Base-by-base conservation (phyloP, 108 stramenopile species). In the Stephanodiscus minutulus region DNA sequence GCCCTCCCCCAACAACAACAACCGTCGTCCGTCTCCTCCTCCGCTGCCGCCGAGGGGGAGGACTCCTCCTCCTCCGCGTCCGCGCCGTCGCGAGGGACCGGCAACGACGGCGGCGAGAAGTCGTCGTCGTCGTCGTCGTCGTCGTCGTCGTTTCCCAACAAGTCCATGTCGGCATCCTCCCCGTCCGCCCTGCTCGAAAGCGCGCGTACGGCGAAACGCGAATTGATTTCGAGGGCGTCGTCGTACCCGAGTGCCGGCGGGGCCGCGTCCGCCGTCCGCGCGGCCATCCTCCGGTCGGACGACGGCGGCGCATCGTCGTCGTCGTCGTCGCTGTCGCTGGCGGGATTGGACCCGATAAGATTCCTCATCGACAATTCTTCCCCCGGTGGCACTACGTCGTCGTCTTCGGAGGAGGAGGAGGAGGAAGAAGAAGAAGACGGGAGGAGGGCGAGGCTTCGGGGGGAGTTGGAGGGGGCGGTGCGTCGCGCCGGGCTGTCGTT, bases 391-490 rank as follows among this genome's bases (percentile, higher is more conserved):
- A 59, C 5, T 5, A 33, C 3, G 31, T 4, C 31, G 31, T n/a
- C n/a, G n/a, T n/a, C n/a, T n/a, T n/a, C n/a, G n/a, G n/a, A n/a
- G n/a, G n/a, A n/a, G n/a, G n/a, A n/a, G n/a, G n/a, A n/a, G n/a
- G n/a, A n/a, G n/a, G n/a, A n/a, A n/a, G n/a, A n/a, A n/a, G n/a
- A n/a, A n/a, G n/a, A n/a, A n/a, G n/a, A n/a, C n/a, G n/a, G n/a
- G n/a, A n/a, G n/a, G n/a, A n/a, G 47, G 57, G n/a, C 37, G 4
- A 31, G 55, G 31, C 27, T 56, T 24, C 29, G 8, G 1, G 21
- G n/a, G 43, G 55, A 70, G 9, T 46, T 70, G 56, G 68, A 70
- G 59, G 11, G 24, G n/a, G 39, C 68, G 20, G 4, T 70, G 4
- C 44, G 57, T 1, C 21, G 46, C 8, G 48, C 68, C 22, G 27